A percentile compares a stretch with the other conserved stretches of the same genome.
phyloP scores from a whole-genome alignment of 306 rosid species.

The Echinosophora koreensis region DNA sequence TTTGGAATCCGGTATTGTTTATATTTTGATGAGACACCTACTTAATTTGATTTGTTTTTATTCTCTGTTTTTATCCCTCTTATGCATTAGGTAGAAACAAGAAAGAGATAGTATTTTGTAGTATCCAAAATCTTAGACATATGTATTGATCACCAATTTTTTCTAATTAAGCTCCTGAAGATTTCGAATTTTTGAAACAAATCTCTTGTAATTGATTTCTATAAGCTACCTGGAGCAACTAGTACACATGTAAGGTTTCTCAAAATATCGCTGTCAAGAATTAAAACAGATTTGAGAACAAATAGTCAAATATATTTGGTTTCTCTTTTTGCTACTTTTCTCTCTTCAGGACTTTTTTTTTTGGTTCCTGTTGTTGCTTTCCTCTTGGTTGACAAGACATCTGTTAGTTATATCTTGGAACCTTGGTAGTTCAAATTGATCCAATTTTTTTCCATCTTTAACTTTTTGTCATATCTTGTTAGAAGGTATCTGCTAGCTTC shows the following conservation, averaged over 20 bases:
- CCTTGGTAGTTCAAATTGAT: slow-evolving; percentile 1
- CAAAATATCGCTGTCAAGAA: slow-evolving; percentile 10
- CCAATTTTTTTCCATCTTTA: background rate
- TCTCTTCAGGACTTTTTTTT: background rate
- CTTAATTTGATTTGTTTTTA: background rate
- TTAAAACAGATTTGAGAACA: background rate
- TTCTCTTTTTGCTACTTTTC: slow-evolving; percentile 3
- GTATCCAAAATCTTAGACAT: background rate
- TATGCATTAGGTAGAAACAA: background rate
- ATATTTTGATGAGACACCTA: background rate
- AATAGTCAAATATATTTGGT: background rate
- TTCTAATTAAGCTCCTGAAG: slow-evolving; percentile 18
- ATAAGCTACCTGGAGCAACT: slow-evolving; percentile 31
- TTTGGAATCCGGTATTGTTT: background rate
- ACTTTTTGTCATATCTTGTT: slow-evolving; percentile 1
- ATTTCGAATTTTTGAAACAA: slow-evolving; percentile 6
- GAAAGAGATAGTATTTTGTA: background rate
- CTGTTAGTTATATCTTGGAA: background rate
- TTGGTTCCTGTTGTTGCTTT: background rate
- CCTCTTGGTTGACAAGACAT: background rate
- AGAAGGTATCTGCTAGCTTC: background rate
- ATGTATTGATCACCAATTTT: slow-evolving; percentile 9
- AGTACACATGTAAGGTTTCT: background rate
- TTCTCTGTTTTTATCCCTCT: background rate
- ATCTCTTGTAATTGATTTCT: slow-evolving; percentile 9